These are phyloP conservation scores for Triticum urartu DNA, from an alignment of 176 grass and related monocot genomes.

Conservation along the genomic window DNA sequence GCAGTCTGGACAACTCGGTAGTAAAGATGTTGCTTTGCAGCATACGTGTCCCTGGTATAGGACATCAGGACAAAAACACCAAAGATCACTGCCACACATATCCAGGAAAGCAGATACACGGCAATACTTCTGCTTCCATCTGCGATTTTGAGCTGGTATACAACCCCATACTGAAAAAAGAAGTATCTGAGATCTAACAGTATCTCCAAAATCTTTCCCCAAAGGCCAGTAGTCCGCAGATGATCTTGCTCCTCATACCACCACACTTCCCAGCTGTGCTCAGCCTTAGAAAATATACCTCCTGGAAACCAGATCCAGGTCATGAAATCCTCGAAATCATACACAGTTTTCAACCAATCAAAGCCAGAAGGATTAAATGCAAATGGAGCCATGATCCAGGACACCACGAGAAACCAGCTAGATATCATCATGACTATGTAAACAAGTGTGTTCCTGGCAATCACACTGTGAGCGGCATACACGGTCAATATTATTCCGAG, in stretches of 20 bases:
- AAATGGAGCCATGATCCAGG: conserved; percentile 99
- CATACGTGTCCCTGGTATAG: conserved; percentile 73
- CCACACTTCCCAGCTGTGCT: conserved; percentile 96
- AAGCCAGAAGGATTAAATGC: conserved; percentile 98
- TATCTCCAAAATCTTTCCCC: conserved; percentile 92
- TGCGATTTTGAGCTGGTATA: conserved; percentile 90
- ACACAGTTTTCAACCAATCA: conserved; percentile 99
- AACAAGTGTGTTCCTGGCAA: conserved; percentile 74
- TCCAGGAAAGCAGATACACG: conserved; percentile 94
- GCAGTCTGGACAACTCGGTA: conserved; percentile 70
- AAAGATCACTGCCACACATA: conserved; percentile 68
- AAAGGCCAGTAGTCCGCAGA: conserved; percentile 84
- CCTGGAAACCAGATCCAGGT: conserved; percentile 93
- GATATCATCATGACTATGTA: conserved; percentile 94
- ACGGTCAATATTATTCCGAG: conserved; percentile 88
- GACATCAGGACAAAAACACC: conserved; percentile 72
- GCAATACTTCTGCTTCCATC: conserved; percentile 64
- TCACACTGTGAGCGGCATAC: conserved; percentile 85
- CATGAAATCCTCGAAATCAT: conserved; percentile 97
- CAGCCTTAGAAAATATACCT: conserved; percentile 76
- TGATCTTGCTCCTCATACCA: conserved; percentile 97
- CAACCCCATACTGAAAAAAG: conserved; percentile 95
- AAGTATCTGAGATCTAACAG: conserved; percentile 95
- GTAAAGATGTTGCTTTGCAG: conserved; percentile 81
- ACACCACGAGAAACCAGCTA: conserved; percentile 89